phyloP scores from a whole-genome alignment of 177 flowering plant species.

The Telopea speciosissima region DNA sequence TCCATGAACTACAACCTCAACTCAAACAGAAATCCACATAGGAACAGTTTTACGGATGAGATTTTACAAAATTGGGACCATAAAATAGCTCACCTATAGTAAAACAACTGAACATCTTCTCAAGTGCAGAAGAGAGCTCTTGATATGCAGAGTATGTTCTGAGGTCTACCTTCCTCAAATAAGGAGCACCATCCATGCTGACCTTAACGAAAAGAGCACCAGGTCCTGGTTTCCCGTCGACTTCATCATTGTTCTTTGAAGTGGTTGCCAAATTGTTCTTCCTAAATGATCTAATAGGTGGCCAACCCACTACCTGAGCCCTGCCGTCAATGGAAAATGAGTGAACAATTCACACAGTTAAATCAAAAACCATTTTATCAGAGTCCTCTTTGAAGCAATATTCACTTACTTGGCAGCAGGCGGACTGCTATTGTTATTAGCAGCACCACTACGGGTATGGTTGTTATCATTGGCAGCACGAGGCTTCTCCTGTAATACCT shows the following conservation, averaged over 20 bases:
- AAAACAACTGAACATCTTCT: conserved; percentile 92
- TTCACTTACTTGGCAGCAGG: conserved; percentile 85
- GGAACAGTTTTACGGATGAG: neutral
- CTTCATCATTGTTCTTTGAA: conserved; percentile 77
- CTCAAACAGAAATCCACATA: neutral
- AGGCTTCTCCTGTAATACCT: conserved; percentile 37
- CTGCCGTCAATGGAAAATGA: conserved; percentile 29
- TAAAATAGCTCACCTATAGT: conserved; percentile 55
- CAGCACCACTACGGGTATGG: conserved; percentile 24
- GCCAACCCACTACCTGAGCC: conserved; percentile 91
- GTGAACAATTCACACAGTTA: conserved; percentile 1
- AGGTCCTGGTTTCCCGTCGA: conserved; percentile 74
- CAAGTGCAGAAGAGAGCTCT: conserved; percentile 80
- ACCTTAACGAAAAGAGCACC: conserved; percentile 81
- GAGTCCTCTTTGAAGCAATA: neutral
- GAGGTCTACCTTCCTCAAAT: conserved; percentile 87
- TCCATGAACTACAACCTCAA: neutral
- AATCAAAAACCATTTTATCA: neutral
- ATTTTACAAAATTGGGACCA: neutral
- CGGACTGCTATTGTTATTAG: conserved; percentile 39
- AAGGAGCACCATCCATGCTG: conserved; percentile 99
- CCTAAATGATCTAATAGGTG: conserved; percentile 84
- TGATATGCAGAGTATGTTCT: conserved; percentile 56
- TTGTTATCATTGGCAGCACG: conserved; percentile 27
- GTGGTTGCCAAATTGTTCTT: conserved; percentile 69